Evolutionary conservation across 768 basidiomycete genomes (phyloP).

Genomic region (Dictyophora rubrovolvata): DNA sequence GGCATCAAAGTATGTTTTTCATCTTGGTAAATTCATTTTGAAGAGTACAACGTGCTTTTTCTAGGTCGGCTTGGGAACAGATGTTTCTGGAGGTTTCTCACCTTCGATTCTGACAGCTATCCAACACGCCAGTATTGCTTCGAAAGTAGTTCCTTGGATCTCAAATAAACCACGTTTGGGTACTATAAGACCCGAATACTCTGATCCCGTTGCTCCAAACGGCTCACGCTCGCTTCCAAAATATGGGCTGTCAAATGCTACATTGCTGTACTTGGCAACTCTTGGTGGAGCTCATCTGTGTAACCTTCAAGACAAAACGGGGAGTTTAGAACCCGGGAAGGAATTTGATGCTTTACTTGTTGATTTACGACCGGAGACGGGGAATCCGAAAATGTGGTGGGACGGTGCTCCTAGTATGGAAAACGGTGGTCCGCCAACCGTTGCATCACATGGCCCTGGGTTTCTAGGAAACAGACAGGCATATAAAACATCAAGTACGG

Average conservation of each 20-base stretch:
- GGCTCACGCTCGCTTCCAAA: slow-evolving; percentile 29
- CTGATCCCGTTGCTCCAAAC: neutral
- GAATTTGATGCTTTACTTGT: slow-evolving; percentile 85
- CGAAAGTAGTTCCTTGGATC: slow-evolving; percentile 54
- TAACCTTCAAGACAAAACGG: slow-evolving; percentile 52
- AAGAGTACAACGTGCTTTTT: neutral
- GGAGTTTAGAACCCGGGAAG: slow-evolving; percentile 73
- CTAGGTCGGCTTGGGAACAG: slow-evolving; percentile 91
- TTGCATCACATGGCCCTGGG: too few relatives aligned
- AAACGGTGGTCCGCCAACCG: neutral
- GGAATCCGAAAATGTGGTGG: slow-evolving; percentile 51
- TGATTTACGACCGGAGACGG: slow-evolving; percentile 39
- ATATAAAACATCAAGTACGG: slow-evolving; percentile 13
- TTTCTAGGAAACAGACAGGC: too few relatives aligned
- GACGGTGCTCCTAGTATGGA: slow-evolving; percentile 23
- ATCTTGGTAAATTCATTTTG: neutral
- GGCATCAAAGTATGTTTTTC: slow-evolving; percentile 64
- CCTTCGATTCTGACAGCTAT: slow-evolving; percentile 69
- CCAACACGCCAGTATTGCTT: slow-evolving; percentile 67
- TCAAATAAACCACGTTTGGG: neutral
- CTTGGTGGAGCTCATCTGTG: slow-evolving; percentile 85
- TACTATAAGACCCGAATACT: neutral
- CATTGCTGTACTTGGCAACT: slow-evolving; percentile 85
- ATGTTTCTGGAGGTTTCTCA: slow-evolving; percentile 81
- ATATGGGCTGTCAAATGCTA: slow-evolving; percentile 62